These are phyloP conservation scores for Fusarium decemcellulare DNA, from an alignment of 2,329 filamentous ascomycete genomes.

Conservation along the genomic window DNA sequence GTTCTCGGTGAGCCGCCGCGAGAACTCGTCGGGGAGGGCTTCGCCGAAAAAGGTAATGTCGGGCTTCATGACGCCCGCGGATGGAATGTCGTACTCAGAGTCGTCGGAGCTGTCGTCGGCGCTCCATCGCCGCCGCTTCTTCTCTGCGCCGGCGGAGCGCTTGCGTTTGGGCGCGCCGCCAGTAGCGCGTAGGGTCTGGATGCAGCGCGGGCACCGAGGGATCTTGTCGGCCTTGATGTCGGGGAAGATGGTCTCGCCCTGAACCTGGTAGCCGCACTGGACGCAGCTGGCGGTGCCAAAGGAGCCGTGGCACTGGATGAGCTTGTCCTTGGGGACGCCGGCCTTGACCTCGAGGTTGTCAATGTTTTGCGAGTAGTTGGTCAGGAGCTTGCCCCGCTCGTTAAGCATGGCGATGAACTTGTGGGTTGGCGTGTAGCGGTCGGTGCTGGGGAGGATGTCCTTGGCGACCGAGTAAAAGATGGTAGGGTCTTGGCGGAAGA, in stretches of 20 bases:
- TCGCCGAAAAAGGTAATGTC: conserved; percentile 99
- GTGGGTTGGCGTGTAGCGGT: conserved; percentile 91
- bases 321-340: conserved; percentile 83
- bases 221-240: conserved; percentile 84
- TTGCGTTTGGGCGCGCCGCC: conserved; percentile 54
- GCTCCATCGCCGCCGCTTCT: conserved; percentile 58
- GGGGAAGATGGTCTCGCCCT: conserved; percentile 83
- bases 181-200: conserved; percentile 62
- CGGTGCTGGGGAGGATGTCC: conserved; percentile 86
- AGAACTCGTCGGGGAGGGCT: conserved; percentile 87
- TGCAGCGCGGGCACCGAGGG: conserved; percentile 82
- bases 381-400: conserved; percentile 88
- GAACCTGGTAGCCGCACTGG: conserved; percentile 81
- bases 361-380: conserved; percentile 99
- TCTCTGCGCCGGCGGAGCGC: conserved; percentile 56
- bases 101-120: conserved; percentile 60
- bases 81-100: conserved; percentile 69
- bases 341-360: conserved; percentile 94
- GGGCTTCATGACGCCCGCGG: conserved; percentile 90
- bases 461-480: conserved; percentile 94
- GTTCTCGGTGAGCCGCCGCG: conserved; percentile 82
- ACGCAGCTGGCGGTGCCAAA: conserved; percentile 94
- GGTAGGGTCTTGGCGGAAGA: conserved; percentile 88
- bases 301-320: conserved; percentile 96
- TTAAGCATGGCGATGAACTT: conserved; percentile 93